These are phyloP conservation scores for Kodamaea derodonti DNA, from an alignment of 1,139 yeast genomes.

Conservation along the genomic window DNA sequence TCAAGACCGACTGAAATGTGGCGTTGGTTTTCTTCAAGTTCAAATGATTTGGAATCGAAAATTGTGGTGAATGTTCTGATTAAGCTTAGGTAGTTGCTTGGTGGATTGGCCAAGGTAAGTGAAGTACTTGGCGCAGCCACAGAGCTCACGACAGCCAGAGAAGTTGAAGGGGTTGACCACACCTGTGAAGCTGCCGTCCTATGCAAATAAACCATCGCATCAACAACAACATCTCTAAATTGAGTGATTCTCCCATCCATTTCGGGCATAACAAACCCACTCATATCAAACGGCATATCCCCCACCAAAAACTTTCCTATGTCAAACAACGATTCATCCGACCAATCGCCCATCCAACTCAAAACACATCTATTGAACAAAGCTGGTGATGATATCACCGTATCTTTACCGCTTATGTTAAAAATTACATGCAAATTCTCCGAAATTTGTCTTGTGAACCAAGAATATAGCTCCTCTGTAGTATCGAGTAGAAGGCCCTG, in stretches of 20 bases:
- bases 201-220: constrained; percentile 49
- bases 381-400: constrained; percentile 78
- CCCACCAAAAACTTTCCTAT: constrained; percentile 44
- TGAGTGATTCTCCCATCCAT: constrained; percentile 15
- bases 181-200: constrained; percentile 8
- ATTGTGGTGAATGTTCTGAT: constrained; percentile 44
- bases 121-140: constrained; percentile 21
- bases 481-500: constrained; percentile 66
- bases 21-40: constrained; percentile 63
- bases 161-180: not conserved
- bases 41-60: constrained; percentile 41
- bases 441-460: constrained; percentile 73
- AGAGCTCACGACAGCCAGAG: constrained; percentile 11
- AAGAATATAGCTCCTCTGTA: constrained; percentile 65
- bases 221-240: constrained; percentile 46
- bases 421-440: constrained; percentile 79
- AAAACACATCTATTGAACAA: constrained; percentile 86
- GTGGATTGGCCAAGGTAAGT: constrained; percentile 16
- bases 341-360: constrained; percentile 91
- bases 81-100: constrained; percentile 56
- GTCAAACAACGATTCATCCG: constrained; percentile 43
- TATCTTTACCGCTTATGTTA: constrained; percentile 50
- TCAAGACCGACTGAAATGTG: constrained; percentile 75
- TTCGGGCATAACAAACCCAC: constrained; percentile 31
- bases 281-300: constrained; percentile 50